Evolutionary conservation across 768 basidiomycete genomes (phyloP), one percentile per base, ranked within the genome.

Genomic region (Chalciporus chontae): DNA sequence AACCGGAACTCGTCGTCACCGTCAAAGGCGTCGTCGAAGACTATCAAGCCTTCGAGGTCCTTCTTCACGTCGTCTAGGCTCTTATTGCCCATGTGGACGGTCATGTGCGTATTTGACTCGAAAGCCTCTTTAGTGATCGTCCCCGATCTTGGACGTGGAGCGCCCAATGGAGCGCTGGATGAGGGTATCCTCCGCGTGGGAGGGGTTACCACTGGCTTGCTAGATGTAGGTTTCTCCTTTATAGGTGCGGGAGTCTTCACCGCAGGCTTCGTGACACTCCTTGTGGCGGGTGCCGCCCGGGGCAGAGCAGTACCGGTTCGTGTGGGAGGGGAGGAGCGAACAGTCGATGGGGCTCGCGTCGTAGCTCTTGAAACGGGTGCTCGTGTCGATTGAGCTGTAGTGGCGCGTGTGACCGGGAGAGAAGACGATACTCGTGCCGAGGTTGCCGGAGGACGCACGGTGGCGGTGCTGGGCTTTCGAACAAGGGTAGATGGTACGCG

Each of bases 31-130:
- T 63, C 63, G 15, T 54, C 66, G 18, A 69, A 61, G 36, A 68
- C 63, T 55, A 67, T 51, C 37, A 63, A 43, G 15, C 57, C 62
- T 39, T 69, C 63, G 23, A 69, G 65, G 14, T 59, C 57, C 45
- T 65, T 69, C 52, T 61, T 67, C 44, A 65, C 63, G 23, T 63
- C 61, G 47, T 60, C 60, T 32, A 69, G n/a, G 34, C 64, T 55
- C 7, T 51, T 62, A 27, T 47, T 67, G 39, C 55, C 34, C 2
- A 59, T 49, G 14, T 57, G 55, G 15, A 55, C 31, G 8, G 41
- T 55, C 23, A 52, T 26, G 39, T 62, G 65, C 3, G 53, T 50
- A 39, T 62, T 60, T 14, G 60, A 50, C 37, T 60, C 58, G 29
- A 62, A 60, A n/a, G 41, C 58, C 3, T 41, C 60, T 23, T 48